Conservation (phyloP, 805 yeast species). For the Candida germanica region DNA sequence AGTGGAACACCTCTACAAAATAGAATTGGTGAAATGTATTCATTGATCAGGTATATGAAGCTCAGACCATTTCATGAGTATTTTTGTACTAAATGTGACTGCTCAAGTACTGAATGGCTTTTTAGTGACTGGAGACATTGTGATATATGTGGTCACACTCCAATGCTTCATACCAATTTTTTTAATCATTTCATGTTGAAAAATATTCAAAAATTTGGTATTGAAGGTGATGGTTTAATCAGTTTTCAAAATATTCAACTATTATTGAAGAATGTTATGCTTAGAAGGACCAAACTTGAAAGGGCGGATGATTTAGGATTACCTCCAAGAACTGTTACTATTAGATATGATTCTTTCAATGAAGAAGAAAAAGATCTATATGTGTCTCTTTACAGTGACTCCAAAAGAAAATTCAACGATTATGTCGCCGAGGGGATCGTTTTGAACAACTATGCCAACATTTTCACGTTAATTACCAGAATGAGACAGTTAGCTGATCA, state of each 20-base stretch:
- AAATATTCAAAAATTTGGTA: constrained; percentile 84
- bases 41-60: constrained; percentile 79
- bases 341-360: constrained; percentile 82
- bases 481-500: constrained; percentile 99
- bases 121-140: constrained; percentile 83
- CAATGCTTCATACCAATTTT: constrained; percentile 93
- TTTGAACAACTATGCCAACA: constrained; percentile 92
- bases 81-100: constrained; percentile 90
- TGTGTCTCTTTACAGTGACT: constrained; percentile 80
- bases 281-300: constrained; percentile 92
- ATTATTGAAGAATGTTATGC: constrained; percentile 76
- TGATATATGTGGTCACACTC: constrained; percentile 82
- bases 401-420: constrained; percentile 82
- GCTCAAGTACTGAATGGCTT: constrained; percentile 79
- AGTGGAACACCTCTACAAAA: constrained; percentile 97
- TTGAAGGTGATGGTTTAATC: constrained; percentile 73
- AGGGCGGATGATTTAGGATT: constrained; percentile 96
- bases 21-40: constrained; percentile 94
- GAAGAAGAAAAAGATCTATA: constrained; percentile 94
- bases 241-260: constrained; percentile 77
- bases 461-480: constrained; percentile 90
- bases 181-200: constrained; percentile 95
- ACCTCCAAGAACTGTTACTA: constrained; percentile 92
- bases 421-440: constrained; percentile 97
- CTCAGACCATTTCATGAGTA: constrained; percentile 85